Base-by-base conservation (phyloP, 768 basidiomycete species). In the Mycena haematopus region DNA sequence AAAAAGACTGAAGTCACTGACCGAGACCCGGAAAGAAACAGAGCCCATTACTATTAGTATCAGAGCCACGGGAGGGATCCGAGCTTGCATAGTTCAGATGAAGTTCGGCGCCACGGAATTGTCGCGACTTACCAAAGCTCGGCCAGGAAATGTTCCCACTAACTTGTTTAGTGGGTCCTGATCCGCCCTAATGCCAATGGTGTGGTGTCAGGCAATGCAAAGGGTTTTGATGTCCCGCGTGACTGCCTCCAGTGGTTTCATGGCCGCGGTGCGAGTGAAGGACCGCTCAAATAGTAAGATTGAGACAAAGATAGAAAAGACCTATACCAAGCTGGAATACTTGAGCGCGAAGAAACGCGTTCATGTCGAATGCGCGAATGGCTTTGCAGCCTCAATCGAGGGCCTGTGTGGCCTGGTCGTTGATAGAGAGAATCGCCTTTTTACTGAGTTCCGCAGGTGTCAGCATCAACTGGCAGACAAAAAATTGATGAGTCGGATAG, bases 231-330 rank as follows among this genome's bases (percentile, higher is more conserved):
- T n/a, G n/a, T n/a, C n/a, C n/a, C n/a, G n/a, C n/a, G n/a, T n/a
- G n/a, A n/a, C 71, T 74, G 0, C 75, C 75, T 2, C 62, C 29
- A 15, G 73, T 59, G 1, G 49, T 45, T 3, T 68, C n/a, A 0
- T 71, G 62, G 6, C 77, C 77, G 36, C 72, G 65, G 58, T 79
- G 76, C 9, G 55, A 55, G 15, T 72, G 56, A 0, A 76, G 68
- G 10, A 77, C 45, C 0, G 65, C 69, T 74, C 77, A 77, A n/a
- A 76, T 64, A n/a, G n/a, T n/a, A 2, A 78, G 66, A 45, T 78
- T 79, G 58, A 78, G 68, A 15, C 64, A 59, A 0, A 76, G 65
- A 54, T 80, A 76, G 53, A 80, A 79, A 0, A 75, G 62, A 0
- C 77, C 73, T 38, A 73, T 69, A 0, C 52, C 52, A 6, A 74